Percentiles rank a stretch among this genome's conserved stretches.
phyloP scores from a whole-genome alignment of 139 green algal genomes.

The Chlorella sp. region DNA sequence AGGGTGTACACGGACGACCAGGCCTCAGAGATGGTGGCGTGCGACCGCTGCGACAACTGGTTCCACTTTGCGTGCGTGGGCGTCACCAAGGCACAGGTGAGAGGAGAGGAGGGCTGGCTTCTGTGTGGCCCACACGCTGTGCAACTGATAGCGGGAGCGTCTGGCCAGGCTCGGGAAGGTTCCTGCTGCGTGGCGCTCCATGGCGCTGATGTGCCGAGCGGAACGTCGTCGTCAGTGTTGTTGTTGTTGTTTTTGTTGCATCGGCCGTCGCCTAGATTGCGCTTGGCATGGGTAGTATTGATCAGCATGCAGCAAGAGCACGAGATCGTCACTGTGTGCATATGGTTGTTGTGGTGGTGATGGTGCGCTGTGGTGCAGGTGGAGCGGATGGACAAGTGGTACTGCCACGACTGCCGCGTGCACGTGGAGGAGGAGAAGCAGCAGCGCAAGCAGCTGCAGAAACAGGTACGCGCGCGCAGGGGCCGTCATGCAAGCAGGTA shows the following conservation, averaged over 20 bases:
- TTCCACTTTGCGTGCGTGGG: background rate
- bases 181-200: too few species aligned
- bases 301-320: too few species aligned
- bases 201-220: too few species aligned
- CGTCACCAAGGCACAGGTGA: background rate
- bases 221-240: background rate
- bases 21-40: background rate
- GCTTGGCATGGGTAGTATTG: too few species aligned
- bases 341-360: too few species aligned
- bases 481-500: background rate
- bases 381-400: background rate
- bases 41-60: background rate
- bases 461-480: too few species aligned
- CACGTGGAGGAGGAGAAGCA: background rate
- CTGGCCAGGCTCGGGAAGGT: too few species aligned
- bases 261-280: too few species aligned
- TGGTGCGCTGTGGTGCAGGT: background rate
- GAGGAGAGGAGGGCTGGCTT: background rate
- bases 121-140: too few species aligned
- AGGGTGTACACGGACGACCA: background rate
- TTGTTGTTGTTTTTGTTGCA: background rate
- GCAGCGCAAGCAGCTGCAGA: background rate
- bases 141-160: too few species aligned
- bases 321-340: background rate
- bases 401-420: background rate